These are phyloP conservation scores for Eucalyptus lansdowneana DNA, from an alignment of 345 rosid species.

Conservation along the genomic window DNA sequence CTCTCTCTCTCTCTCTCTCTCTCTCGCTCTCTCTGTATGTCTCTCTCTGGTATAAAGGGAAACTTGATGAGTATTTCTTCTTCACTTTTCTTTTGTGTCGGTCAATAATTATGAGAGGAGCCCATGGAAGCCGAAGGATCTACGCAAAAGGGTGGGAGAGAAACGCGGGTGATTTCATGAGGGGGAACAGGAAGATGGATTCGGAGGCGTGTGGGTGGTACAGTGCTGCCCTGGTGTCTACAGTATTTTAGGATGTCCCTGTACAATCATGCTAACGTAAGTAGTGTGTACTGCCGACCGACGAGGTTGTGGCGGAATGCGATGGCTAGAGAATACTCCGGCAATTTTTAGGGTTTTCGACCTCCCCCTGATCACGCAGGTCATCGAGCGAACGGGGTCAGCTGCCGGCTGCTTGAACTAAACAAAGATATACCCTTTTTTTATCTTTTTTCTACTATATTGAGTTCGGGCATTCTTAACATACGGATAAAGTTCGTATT, in stretches of 20 bases:
- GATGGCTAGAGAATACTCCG: background rate
- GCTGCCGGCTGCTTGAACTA: background rate
- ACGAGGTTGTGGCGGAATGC: background rate
- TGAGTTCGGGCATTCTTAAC: background rate
- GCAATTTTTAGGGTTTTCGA: background rate
- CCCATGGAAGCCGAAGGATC: background rate
- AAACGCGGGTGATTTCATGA: background rate
- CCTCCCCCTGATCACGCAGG: background rate
- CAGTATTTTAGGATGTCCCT: background rate
- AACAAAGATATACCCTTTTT: background rate
- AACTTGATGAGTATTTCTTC: background rate
- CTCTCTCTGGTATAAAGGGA: background rate
- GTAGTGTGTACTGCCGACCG: background rate
- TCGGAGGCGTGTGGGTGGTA: background rate
- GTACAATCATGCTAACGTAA: background rate
- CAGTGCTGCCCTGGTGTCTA: background rate
- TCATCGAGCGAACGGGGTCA: background rate
- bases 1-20: background rate
- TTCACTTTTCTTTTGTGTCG: background rate
- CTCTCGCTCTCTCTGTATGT: background rate
- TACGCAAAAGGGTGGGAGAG: background rate
- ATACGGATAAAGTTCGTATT: background rate
- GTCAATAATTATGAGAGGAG: background rate
- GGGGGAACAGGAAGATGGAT: background rate
- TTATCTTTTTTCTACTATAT: background rate